phyloP scores from a whole-genome alignment of 352 stramenopile species.

The Aphanomyces stellatus region DNA sequence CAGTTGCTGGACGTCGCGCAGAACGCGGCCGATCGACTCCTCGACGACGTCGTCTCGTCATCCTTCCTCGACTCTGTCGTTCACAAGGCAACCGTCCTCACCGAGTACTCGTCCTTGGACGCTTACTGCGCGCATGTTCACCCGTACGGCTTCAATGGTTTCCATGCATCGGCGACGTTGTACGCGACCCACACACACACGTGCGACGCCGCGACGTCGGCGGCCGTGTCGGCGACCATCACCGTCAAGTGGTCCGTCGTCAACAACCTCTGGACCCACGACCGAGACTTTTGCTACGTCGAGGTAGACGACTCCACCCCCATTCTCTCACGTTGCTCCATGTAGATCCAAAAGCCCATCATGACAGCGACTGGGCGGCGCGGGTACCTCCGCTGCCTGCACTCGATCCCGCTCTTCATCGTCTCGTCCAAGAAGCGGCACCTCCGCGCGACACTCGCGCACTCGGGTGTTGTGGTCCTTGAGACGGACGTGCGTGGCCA shows the following conservation, averaged over 20 bases:
- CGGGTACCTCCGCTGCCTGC: slow-evolving; percentile 11
- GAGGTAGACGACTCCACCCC: neutral
- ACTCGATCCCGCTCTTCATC: slow-evolving; percentile 13
- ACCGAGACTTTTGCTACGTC: slow-evolving; percentile 19
- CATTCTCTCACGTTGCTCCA: neutral
- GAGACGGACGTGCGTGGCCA: neutral
- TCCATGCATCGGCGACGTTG: slow-evolving; percentile 2
- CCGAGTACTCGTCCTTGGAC: neutral
- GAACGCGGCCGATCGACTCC: neutral
- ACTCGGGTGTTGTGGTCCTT: slow-evolving; percentile 10
- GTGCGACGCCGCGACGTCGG: too few species aligned
- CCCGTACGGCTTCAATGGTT: neutral
- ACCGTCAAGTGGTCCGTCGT: slow-evolving; percentile 1
- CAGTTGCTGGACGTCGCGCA: neutral
- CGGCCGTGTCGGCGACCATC: neutral
- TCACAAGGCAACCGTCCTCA: neutral
- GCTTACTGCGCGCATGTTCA: slow-evolving; percentile 8
- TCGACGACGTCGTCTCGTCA: neutral
- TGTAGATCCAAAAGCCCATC: slow-evolving; percentile 13
- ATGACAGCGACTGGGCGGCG: neutral
- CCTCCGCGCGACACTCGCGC: neutral
- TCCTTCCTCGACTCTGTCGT: neutral
- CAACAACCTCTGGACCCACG: neutral
- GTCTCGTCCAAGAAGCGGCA: neutral
- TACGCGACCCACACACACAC: slow-evolving; percentile 2